Evolutionary conservation across 352 stramenopile genomes (phyloP).

Genomic region (Aphanomyces cochlioides): DNA sequence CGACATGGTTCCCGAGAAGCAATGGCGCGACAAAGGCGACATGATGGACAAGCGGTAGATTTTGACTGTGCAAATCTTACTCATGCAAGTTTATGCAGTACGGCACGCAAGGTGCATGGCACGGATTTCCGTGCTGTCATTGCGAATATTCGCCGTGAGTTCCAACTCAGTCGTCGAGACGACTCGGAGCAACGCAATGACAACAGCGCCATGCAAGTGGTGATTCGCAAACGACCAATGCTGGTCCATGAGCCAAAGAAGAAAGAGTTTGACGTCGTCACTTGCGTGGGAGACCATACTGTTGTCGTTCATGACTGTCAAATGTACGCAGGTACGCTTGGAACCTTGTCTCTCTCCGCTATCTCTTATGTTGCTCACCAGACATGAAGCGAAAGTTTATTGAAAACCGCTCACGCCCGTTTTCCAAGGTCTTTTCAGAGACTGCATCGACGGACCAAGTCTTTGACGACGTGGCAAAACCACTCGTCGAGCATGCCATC

Average conservation of each 20-base stretch:
- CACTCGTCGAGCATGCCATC: slow-evolving; percentile 66
- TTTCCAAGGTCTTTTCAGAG: slow-evolving; percentile 76
- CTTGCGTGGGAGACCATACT: slow-evolving; percentile 47
- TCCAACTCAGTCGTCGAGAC: slow-evolving; percentile 35
- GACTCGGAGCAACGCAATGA: slow-evolving; percentile 27
- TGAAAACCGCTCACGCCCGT: slow-evolving; percentile 65
- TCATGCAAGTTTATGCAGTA: slow-evolving; percentile 36
- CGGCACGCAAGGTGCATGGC: slow-evolving; percentile 61
- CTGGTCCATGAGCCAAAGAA: slow-evolving; percentile 79
- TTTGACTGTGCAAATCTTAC: not conserved
- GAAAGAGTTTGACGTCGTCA: slow-evolving; percentile 87
- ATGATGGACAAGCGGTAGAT: slow-evolving; percentile 75
- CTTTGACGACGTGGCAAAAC: slow-evolving; percentile 59
- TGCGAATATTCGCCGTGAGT: slow-evolving; percentile 42
- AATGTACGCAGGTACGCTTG: slow-evolving; percentile 70
- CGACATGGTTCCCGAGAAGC: slow-evolving; percentile 55
- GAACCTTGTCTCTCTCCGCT: not conserved
- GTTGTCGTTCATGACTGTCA: slow-evolving; percentile 87
- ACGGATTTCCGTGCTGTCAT: slow-evolving; percentile 52
- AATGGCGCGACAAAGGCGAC: slow-evolving; percentile 57
- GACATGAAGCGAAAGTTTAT: slow-evolving; percentile 89
- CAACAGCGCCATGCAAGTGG: slow-evolving; percentile 73
- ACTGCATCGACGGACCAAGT: slow-evolving; percentile 68
- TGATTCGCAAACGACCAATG: slow-evolving; percentile 84
- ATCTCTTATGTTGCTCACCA: not conserved